Base-by-base conservation (phyloP, 148 eudicot genomes). In the Polygonum maritimum region DNA sequence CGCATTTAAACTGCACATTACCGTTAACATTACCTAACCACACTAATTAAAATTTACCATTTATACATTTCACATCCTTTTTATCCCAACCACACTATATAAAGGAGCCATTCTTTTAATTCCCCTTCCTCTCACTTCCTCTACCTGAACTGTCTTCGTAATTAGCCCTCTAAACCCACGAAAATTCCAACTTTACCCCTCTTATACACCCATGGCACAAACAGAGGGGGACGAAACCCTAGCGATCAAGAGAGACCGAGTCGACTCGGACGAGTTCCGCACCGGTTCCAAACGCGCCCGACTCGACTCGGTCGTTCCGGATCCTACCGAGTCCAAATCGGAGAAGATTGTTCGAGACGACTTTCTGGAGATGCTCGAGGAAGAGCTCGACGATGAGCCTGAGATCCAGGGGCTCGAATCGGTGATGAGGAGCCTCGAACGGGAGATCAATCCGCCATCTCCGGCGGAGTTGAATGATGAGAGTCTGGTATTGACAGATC, bases 341-440 rank as follows among this genome's bases (percentile, higher is more conserved):
- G 9, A 26, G 31, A 51, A 38, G 26, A 52, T 35, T 39, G 41
- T 76, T 54, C 60, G 65, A 19, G 36, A 74, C 0, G 78, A 85
- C 2, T 60, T 85, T 10, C 58, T 85, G 36, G 85, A 76, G n/a
- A 76, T 85, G 26, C 78, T 82, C 16, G 82, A 83, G 62, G 82
- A 85, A 16, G 63, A 41, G 47, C 7, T 72, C 18, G 85, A 74
- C 10, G 11, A 26, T 58, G 81, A 69, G 54, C 19, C 83, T 22
- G 79, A 44, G 74, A 77, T 48, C 22, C 73, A 70, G 21, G 85
- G 80, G 21, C 84, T 85, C 5, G 85, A 85, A 77, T 85, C 84
- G 22, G 84, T 85, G 55, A 83, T 85, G 47, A 80, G 39, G 36
- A 82, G 85, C 55, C 76, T 85, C 45, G 83, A 85, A 33, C 84